Evolutionary conservation across 768 basidiomycete species (phyloP).

Genomic region (Hygrocybe coccinea): DNA sequence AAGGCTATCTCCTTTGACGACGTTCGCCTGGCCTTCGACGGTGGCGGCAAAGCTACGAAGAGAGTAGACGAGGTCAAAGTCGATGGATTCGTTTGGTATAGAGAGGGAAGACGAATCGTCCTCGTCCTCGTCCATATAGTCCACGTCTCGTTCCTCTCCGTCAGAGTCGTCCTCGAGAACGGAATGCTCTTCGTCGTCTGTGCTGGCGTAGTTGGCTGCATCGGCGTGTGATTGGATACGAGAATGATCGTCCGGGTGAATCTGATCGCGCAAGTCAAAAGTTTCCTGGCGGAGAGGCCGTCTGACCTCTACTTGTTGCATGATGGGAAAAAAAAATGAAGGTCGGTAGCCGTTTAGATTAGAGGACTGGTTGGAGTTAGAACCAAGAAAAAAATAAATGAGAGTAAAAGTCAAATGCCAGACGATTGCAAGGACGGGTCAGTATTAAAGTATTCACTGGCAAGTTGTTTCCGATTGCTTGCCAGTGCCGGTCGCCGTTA

Average conservation of each 20-base stretch:
- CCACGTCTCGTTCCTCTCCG: constrained; percentile 62
- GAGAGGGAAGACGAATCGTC: constrained; percentile 78
- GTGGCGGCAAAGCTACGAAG: constrained; percentile 96
- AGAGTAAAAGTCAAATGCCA: no score
- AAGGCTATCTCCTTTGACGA: constrained; percentile 96
- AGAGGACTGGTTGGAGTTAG: neutral
- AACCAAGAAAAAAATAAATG: no score
- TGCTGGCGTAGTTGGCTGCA: constrained; percentile 33
- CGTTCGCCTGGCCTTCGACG: constrained; percentile 97
- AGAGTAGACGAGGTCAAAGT: constrained; percentile 90
- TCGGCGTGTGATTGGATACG: constrained; percentile 43
- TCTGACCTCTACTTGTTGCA: constrained; percentile 26
- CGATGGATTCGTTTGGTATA: constrained; percentile 87
- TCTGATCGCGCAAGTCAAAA: constrained; percentile 67
- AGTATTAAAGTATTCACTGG: no score
- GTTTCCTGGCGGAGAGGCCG: constrained; percentile 49
- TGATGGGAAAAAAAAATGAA: neutral
- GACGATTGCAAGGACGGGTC: no score
- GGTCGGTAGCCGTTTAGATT: neutral
- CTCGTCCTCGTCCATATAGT: constrained; percentile 62
- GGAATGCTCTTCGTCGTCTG: constrained; percentile 72
- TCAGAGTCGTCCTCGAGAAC: constrained; percentile 84
- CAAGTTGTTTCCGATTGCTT: no score
- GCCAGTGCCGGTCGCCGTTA: no score
- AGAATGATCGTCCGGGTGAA: constrained; percentile 44